phyloP scores from a whole-genome alignment of 2,329 filamentous ascomycete species.

The Calcarisporium arbuscula region DNA sequence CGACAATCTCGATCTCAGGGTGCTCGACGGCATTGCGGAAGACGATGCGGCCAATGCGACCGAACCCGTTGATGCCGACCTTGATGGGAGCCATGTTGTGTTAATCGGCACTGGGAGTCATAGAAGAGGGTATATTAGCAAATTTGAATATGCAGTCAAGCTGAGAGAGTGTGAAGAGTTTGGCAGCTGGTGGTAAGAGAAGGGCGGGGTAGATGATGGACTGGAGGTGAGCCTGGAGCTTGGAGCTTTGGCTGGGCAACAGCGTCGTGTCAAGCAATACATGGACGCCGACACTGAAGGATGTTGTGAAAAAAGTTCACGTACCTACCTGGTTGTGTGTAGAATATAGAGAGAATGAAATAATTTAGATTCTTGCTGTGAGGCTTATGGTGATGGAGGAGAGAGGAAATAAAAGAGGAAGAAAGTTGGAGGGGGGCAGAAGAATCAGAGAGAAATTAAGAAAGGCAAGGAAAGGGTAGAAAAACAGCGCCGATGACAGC shows the following conservation, averaged over 20 bases:
- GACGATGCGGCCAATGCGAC: slow-evolving; percentile 98
- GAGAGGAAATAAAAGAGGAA: slow-evolving; percentile 5
- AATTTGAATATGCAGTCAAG: too few species aligned
- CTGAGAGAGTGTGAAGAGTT: too few species aligned
- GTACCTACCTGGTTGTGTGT: too few species aligned
- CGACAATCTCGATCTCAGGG: slow-evolving; percentile 83
- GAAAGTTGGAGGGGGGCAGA: slow-evolving; percentile 1
- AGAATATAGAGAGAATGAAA: too few species aligned
- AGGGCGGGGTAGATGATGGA: too few species aligned
- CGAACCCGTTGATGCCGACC: slow-evolving; percentile 99
- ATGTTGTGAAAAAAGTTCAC: too few species aligned
- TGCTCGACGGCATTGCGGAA: slow-evolving; percentile 97
- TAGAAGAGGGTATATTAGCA: neutral
- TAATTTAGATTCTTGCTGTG: too few species aligned
- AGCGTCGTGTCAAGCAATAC: too few species aligned
- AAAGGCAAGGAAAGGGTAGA: slow-evolving; percentile 3
- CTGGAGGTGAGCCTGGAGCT: too few species aligned
- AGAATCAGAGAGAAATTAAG: slow-evolving; percentile 4
- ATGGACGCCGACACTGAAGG: too few species aligned
- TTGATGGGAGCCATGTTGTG: slow-evolving; percentile 48
- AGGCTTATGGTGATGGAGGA: neutral
- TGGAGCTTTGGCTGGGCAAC: too few species aligned
- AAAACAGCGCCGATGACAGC: neutral
- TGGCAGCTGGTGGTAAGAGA: too few species aligned
- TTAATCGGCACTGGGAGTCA: slow-evolving; percentile 7